Conservation (phyloP, 2,329 filamentous ascomycete genomes). For the Botrytis paeoniae region DNA sequence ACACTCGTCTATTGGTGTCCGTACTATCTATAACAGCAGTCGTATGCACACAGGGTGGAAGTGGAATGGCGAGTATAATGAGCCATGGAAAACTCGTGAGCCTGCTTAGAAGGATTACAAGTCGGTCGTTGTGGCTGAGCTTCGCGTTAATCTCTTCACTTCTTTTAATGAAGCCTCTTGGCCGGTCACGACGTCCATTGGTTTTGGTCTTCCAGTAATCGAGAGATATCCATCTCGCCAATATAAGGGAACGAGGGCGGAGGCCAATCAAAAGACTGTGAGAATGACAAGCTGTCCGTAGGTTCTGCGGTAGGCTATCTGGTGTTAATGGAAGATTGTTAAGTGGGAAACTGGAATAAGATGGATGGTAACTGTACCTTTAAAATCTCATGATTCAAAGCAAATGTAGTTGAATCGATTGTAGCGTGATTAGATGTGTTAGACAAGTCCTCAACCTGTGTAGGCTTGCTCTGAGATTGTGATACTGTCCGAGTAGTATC, state of each 20-base stretch:
- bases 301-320: conserved; percentile 26
- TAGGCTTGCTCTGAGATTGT: background rate
- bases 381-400: conserved; percentile 31
- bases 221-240: conserved; percentile 61
- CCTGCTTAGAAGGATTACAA: background rate
- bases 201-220: conserved; percentile 39
- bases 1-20: background rate
- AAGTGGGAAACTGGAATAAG: conserved; percentile 21
- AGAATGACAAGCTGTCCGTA: conserved; percentile 40
- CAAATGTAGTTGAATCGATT: conserved; percentile 12
- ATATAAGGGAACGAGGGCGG: conserved; percentile 44
- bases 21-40: background rate
- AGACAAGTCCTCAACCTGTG: background rate
- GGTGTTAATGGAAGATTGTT: conserved; percentile 26
- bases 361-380: conserved; percentile 29
- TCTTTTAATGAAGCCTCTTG: background rate
- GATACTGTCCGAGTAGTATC: background rate
- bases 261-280: conserved; percentile 45
- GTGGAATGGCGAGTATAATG: background rate
- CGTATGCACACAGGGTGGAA: background rate
- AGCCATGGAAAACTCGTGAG: too few relatives aligned
- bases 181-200: background rate
- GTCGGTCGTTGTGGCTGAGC: background rate
- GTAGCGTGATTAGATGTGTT: conserved; percentile 1
- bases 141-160: background rate